phyloP scores from a whole-genome alignment of 257 asterid species.

The Fraxinus cuspidata region DNA sequence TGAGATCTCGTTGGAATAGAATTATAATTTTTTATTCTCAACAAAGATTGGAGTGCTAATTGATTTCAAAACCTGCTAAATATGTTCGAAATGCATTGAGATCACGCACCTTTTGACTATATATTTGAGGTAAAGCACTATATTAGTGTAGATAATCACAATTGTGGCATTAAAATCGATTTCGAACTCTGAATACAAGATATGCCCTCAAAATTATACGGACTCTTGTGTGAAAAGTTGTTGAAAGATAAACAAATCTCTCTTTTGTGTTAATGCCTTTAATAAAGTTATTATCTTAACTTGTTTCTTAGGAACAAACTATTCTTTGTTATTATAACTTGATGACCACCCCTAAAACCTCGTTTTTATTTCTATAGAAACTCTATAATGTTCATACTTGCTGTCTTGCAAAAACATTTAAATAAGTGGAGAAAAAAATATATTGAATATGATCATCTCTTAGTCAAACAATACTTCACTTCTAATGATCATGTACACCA shows the following conservation, averaged over 20 bases:
- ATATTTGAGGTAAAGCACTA: not conserved
- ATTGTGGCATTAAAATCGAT: too few relatives aligned
- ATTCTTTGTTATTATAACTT: not conserved
- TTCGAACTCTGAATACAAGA: too few relatives aligned
- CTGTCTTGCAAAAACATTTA: not conserved
- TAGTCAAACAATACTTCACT: not conserved
- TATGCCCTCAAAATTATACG: too few relatives aligned
- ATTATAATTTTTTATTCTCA: too few relatives aligned
- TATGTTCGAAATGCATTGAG: too few relatives aligned
- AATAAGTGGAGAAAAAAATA: not conserved
- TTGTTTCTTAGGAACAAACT: not conserved
- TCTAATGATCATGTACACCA: not conserved
- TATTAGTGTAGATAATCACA: too few relatives aligned
- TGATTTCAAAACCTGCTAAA: too few relatives aligned
- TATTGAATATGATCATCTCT: not conserved
- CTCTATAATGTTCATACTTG: not conserved
- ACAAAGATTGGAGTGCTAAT: too few relatives aligned
- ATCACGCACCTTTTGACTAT: too few relatives aligned
- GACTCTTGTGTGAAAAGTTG: too few relatives aligned
- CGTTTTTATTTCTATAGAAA: not conserved
- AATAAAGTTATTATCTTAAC: not conserved
- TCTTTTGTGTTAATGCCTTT: not conserved
- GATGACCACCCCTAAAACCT: not conserved
- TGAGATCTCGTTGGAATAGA: too few relatives aligned
- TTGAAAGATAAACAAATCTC: too few relatives aligned